Percentiles rank a stretch among this genome's conserved stretches.
Conservation (phyloP, 139 green algal genomes). For the Chlorella vulgaris region DNA sequence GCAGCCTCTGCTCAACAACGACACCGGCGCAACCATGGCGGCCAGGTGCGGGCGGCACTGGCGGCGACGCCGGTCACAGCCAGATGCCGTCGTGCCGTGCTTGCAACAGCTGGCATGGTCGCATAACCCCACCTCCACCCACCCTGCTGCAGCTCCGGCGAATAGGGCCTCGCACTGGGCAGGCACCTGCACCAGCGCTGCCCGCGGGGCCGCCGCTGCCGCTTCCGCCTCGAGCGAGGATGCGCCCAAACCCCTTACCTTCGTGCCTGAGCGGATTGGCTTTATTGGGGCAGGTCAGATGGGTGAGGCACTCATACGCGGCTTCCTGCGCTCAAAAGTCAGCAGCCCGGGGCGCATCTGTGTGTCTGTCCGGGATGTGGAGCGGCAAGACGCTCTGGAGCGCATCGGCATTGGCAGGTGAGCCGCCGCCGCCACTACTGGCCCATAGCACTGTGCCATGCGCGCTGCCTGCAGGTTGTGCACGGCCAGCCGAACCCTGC, state of each 20-base stretch:
- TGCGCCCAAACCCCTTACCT: neutral
- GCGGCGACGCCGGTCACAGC: too few species aligned
- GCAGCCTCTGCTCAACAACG: too few species aligned
- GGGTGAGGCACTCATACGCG: constrained; percentile 68
- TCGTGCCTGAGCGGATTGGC: neutral
- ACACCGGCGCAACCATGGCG: too few species aligned
- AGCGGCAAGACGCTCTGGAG: constrained; percentile 38
- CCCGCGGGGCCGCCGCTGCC: too few species aligned
- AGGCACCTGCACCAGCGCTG: neutral
- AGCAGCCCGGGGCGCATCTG: constrained; percentile 29
- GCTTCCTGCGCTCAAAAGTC: constrained; percentile 49
- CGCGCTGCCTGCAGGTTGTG: too few species aligned
- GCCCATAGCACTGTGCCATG: neutral
- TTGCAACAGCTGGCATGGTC: too few species aligned
- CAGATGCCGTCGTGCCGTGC: too few species aligned
- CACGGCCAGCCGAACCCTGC: too few species aligned
- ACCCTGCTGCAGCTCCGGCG: too few species aligned
- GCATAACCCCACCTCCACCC: neutral
- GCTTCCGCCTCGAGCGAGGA: neutral
- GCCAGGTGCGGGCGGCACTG: too few species aligned
- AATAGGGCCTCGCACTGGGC: neutral
- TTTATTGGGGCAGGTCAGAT: constrained; percentile 44
- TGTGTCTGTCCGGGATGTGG: neutral
- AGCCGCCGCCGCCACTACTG: too few species aligned
- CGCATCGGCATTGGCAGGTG: constrained; percentile 35